phyloP scores from a whole-genome alignment of 2,329 filamentous ascomycete genomes.

The Pseudocercospora cruenta region DNA sequence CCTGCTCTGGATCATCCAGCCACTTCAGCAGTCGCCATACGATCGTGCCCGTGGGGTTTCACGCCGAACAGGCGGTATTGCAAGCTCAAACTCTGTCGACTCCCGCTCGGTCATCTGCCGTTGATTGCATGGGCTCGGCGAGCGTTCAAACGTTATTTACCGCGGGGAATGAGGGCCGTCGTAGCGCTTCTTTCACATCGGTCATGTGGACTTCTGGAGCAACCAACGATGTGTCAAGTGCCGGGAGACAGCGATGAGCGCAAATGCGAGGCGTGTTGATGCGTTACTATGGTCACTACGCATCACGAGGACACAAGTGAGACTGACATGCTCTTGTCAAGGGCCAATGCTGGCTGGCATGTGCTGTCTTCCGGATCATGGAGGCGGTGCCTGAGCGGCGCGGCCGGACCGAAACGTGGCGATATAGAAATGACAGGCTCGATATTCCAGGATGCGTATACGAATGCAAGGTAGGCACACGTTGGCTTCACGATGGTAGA shows the following conservation, averaged over 20 bases:
- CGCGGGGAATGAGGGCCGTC: background rate
- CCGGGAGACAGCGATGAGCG: background rate
- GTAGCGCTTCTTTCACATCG: background rate
- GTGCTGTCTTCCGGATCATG: background rate
- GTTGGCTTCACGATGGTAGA: background rate
- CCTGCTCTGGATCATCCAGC: background rate
- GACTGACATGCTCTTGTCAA: background rate
- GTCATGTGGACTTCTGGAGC: background rate
- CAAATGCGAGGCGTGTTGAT: background rate
- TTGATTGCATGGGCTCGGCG: background rate
- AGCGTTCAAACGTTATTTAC: background rate
- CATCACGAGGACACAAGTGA: background rate
- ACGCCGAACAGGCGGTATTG: constrained; percentile 3
- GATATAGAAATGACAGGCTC: background rate
- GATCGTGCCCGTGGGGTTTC: background rate
- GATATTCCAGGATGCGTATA: background rate
- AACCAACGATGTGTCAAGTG: background rate
- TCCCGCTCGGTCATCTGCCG: background rate
- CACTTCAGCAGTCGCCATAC: background rate
- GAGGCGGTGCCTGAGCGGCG: constrained; percentile 4
- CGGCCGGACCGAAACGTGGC: constrained; percentile 2
- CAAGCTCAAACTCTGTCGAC: background rate
- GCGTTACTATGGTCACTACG: no score
- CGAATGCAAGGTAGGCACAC: background rate
- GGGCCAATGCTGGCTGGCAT: background rate